Percentiles rank a stretch among this genome's conserved stretches.
These are phyloP conservation scores for Papiliotrema laurentii DNA, from an alignment of 1,284 basidiomycete species.

Conservation along the genomic window DNA sequence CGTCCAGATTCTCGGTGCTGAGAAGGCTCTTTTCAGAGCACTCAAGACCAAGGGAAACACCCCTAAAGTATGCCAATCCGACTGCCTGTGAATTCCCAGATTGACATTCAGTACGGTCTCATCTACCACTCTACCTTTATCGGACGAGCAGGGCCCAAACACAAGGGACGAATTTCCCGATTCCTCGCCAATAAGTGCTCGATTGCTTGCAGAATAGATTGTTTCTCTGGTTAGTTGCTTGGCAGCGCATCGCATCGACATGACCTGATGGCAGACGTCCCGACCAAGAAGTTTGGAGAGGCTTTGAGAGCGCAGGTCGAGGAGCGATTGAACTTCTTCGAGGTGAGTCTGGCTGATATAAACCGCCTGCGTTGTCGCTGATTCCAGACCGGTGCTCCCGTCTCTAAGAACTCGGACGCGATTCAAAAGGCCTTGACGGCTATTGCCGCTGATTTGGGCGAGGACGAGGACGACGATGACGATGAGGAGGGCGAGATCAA, in stretches of 20 bases:
- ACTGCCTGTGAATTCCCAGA: not conserved
- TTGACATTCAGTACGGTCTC: constrained; percentile 68
- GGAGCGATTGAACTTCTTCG: constrained; percentile 92
- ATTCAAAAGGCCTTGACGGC: constrained; percentile 82
- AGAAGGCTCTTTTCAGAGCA: constrained; percentile 96
- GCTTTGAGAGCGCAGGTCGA: constrained; percentile 92
- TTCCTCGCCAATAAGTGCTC: constrained; percentile 99
- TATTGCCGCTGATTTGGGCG: constrained; percentile 62
- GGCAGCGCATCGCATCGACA: not conserved
- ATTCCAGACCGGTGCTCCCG: constrained; percentile 62
- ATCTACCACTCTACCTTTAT: constrained; percentile 95
- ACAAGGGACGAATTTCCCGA: constrained; percentile 96
- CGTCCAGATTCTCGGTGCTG: constrained; percentile 95
- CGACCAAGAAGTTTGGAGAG: constrained; percentile 91
- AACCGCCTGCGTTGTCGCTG: not conserved
- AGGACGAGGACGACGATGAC: constrained; percentile 65
- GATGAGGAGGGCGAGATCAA: constrained; percentile 54
- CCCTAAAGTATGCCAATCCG: constrained; percentile 65
- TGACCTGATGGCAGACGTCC: constrained; percentile 57
- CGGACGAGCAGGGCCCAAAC: constrained; percentile 87
- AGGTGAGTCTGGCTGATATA: constrained; percentile 48
- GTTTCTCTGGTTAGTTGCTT: constrained; percentile 68
- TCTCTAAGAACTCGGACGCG: constrained; percentile 79
- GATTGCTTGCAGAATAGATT: constrained; percentile 96
- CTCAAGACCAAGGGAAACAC: constrained; percentile 99